Percentiles rank a stretch among this genome's conserved stretches.
These are phyloP conservation scores for Candolleomyces aberdarensis DNA, from an alignment of 768 basidiomycete genomes.

Conservation along the genomic window DNA sequence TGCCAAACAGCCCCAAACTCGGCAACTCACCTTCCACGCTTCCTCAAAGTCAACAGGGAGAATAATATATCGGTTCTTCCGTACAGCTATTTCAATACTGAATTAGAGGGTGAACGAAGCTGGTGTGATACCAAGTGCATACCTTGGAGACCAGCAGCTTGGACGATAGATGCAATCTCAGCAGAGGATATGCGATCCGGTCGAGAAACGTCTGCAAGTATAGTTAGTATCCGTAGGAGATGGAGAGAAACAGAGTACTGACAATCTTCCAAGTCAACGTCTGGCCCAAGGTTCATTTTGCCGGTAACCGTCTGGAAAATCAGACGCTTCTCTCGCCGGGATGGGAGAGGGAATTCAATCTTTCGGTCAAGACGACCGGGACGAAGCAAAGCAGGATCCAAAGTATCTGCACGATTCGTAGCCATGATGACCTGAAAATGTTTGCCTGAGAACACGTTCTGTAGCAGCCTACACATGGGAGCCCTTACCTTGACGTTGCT, in stretches of 20 bases:
- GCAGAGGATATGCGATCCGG: constrained; percentile 95
- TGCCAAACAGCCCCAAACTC: constrained; percentile 52
- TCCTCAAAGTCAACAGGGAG: constrained; percentile 97
- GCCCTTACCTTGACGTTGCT: constrained; percentile 89
- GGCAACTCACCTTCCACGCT: constrained; percentile 89
- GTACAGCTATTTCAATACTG: constrained; percentile 60
- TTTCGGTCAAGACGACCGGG: constrained; percentile 97
- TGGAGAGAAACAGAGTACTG: constrained; percentile 24
- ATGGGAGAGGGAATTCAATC: constrained; percentile 97
- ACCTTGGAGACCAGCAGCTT: constrained; percentile 98
- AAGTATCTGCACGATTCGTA: constrained; percentile 96
- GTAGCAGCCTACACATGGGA: constrained; percentile 4
- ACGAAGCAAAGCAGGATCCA: constrained; percentile 95
- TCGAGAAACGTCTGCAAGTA: constrained; percentile 80
- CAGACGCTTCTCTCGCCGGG: constrained; percentile 89
- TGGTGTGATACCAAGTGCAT: neutral
- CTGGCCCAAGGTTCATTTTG: constrained; percentile 97
- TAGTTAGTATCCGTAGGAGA: constrained; percentile 9
- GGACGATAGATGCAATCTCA: constrained; percentile 92
- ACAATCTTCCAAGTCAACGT: constrained; percentile 99
- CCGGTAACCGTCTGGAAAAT: constrained; percentile 97
- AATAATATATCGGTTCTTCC: constrained; percentile 98
- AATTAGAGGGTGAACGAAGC: neutral
- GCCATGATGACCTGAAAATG: constrained; percentile 92
- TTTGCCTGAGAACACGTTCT: neutral